phyloP scores from a whole-genome alignment of 139 green algal genomes.

The Edaphochlamys debaryana region DNA sequence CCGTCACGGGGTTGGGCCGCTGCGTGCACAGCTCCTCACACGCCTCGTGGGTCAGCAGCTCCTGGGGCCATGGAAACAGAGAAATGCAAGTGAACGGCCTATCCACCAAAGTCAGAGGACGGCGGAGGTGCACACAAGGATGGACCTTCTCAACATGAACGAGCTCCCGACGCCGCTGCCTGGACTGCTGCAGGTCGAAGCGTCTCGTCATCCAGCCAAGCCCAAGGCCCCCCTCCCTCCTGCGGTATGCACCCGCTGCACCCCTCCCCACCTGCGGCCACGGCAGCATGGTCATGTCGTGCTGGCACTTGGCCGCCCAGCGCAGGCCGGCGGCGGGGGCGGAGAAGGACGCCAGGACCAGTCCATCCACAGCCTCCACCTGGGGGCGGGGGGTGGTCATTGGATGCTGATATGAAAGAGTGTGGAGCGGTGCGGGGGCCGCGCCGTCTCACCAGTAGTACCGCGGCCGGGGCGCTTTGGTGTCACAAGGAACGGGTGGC shows the following conservation, averaged over 20 bases:
- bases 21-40: conserved; percentile 18
- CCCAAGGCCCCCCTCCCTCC: too few species aligned
- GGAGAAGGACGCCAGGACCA: conserved; percentile 37
- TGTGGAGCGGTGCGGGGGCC: background rate
- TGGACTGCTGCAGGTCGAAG: too few species aligned
- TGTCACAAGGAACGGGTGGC: too few species aligned
- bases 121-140: too few species aligned
- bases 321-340: conserved; percentile 1
- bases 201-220: too few species aligned
- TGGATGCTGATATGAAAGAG: background rate
- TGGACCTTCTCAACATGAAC: too few species aligned
- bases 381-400: background rate
- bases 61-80: background rate
- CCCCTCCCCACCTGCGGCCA: conserved; percentile 33
- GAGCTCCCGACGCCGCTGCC: too few species aligned
- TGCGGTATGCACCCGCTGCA: too few species aligned
- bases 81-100: too few species aligned
- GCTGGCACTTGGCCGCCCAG: conserved; percentile 24
- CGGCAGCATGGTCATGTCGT: conserved; percentile 26
- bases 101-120: too few species aligned
- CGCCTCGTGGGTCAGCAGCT: conserved; percentile 39
- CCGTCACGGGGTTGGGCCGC: background rate
- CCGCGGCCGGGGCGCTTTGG: too few species aligned
- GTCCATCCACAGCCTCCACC: conserved; percentile 34
- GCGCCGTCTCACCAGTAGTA: too few species aligned